Evolutionary conservation across 2,329 filamentous ascomycete species (phyloP).

Genomic region (Colletotrichum sp.): DNA sequence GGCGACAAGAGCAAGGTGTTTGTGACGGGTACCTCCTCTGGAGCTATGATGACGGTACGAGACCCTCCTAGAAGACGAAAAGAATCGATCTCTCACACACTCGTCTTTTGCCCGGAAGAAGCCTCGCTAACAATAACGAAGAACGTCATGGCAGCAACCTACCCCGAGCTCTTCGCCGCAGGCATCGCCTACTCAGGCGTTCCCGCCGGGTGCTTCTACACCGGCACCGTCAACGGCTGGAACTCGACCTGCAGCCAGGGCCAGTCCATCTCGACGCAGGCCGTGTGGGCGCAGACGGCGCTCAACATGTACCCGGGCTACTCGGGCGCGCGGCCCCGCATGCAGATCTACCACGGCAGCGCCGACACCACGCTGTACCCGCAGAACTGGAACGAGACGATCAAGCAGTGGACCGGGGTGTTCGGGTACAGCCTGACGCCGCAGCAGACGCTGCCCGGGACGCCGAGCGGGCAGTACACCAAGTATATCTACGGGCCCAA

Average conservation of each 20-base stretch:
- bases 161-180: slow-evolving; percentile 52
- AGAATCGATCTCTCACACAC: no score
- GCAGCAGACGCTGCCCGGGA: slow-evolving; percentile 28
- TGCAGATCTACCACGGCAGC: slow-evolving; percentile 64
- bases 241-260: slow-evolving; percentile 57
- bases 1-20: slow-evolving; percentile 57
- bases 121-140: neutral
- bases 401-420: slow-evolving; percentile 60
- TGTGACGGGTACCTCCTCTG: slow-evolving; percentile 54
- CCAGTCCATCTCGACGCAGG: slow-evolving; percentile 42
- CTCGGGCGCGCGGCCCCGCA: slow-evolving; percentile 52
- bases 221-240: slow-evolving; percentile 48
- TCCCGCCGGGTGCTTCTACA: slow-evolving; percentile 48
- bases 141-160: slow-evolving; percentile 51
- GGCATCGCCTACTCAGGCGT: slow-evolving; percentile 49
- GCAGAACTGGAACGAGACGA: slow-evolving; percentile 61
- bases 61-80: no score
- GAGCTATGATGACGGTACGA: slow-evolving; percentile 58
- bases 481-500: slow-evolving; percentile 35
- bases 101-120: no score
- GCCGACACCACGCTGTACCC: slow-evolving; percentile 53
- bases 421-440: slow-evolving; percentile 42
- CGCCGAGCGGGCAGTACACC: slow-evolving; percentile 32
- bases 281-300: slow-evolving; percentile 54
- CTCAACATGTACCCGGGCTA: slow-evolving; percentile 54